Base-by-base conservation (phyloP, 2,329 filamentous ascomycete genomes). In the Bipolaris sorokiniana region DNA sequence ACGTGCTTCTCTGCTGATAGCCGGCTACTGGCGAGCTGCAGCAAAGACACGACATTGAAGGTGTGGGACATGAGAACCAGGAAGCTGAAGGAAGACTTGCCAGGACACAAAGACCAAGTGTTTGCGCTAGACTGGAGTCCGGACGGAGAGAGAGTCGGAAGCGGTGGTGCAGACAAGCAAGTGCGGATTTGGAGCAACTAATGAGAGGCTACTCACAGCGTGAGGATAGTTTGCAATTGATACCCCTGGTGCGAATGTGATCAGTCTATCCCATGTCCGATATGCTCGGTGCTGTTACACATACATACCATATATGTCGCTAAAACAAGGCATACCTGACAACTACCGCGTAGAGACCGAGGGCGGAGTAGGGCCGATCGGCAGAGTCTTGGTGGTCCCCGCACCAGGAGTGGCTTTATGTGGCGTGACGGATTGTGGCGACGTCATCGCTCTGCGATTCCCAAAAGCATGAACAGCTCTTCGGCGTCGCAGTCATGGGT, bases 41-140 rank as follows among this genome's bases (percentile, higher is more conserved):
- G 89, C 60, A 96, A 96, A 75, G 95, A 98, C 73, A 95, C 91
- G 1, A 98, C 95, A 0, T 79, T 98, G 47, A 98, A 97, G 74
- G 90, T 96, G 5, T 99, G 94, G 93, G 92, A 96, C 69, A 90
- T 97, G 73, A 84, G 89, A 60, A 91, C 90, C 1, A 90, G 89
- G 48, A 97, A 96, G 77, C 79, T 99, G 56, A 86, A 87, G 63
- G 84, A 85, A 76, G 93, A 97, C 79, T 80, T 98, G 44, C 92
- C 93, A 0, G 92, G 94, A 0, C 94, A 98, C 75, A 86, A 91
- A 73, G 94, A 97, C 69, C 91, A 97, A 75, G 93, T 97, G 0
- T 97, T 93, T 76, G 92, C 93, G 0, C 88, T 97, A 11, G 94
- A 98, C 75, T 98, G 94, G 95, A 93, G 90, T 66, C 89, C 92